Percentiles rank a stretch among this genome's conserved stretches.
Evolutionary conservation across 805 yeast genomes (phyloP).

Genomic region (Hanseniaspora taiwanica): DNA sequence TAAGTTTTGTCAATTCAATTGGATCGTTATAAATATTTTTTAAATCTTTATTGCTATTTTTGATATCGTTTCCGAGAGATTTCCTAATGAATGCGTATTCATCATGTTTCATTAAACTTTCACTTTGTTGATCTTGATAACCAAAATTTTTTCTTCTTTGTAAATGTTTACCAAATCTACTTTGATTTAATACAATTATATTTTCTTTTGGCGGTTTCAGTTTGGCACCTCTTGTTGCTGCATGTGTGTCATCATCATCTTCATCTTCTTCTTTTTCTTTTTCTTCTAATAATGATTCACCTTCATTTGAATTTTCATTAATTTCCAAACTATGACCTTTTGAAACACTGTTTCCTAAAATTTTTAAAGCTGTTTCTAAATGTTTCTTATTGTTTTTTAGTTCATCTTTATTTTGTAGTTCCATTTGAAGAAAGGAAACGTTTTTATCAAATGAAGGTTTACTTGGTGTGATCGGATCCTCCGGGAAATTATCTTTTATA

Average conservation of each 20-base stretch:
- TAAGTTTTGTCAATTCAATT: neutral
- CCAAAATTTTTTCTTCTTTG: neutral
- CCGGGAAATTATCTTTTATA: neutral
- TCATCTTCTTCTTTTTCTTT: neutral
- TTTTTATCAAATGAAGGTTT: neutral
- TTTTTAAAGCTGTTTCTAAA: neutral
- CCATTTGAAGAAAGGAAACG: neutral
- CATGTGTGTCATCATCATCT: neutral
- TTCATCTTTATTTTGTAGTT: neutral
- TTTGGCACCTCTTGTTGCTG: conserved; percentile 17
- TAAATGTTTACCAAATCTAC: neutral
- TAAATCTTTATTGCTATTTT: neutral
- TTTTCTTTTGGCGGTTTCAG: conserved; percentile 16
- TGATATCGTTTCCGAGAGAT: neutral
- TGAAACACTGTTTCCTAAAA: neutral
- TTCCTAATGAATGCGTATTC: neutral
- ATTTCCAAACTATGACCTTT: no score
- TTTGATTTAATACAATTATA: conserved; percentile 17
- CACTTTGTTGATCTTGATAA: neutral
- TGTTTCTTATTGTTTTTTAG: neutral
- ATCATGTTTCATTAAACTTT: neutral
- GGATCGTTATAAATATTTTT: neutral
- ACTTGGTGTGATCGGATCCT: no score
- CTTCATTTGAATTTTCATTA: no score
- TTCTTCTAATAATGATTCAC: no score